Conservation (phyloP, 176 grass and related monocot species). For the Panicum miliaceum region DNA sequence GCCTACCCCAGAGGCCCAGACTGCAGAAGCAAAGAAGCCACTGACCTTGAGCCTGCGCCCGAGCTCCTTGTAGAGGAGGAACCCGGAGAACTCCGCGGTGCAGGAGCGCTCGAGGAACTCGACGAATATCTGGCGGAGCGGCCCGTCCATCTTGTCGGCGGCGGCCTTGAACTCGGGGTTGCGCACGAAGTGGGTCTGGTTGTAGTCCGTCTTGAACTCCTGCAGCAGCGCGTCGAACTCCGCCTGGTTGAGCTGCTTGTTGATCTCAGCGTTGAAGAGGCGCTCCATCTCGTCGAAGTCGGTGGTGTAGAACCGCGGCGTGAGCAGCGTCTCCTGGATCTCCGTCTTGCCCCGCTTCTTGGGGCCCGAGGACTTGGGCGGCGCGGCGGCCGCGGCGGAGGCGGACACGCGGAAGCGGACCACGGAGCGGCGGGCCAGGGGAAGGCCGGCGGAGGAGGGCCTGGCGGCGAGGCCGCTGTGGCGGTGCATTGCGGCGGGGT, state of each 20-base stretch:
- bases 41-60: constrained; percentile 88
- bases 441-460: neutral
- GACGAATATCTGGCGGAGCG: constrained; percentile 86
- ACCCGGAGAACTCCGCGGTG: constrained; percentile 93
- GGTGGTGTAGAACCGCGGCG: constrained; percentile 91
- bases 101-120: constrained; percentile 98
- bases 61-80: constrained; percentile 99
- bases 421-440: constrained; percentile 4
- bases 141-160: constrained; percentile 88
- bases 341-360: constrained; percentile 71
- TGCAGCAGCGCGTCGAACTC: constrained; percentile 92
- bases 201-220: constrained; percentile 99
- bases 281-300: constrained; percentile 98
- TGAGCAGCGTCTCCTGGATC: constrained; percentile 87
- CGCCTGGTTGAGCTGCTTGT: constrained; percentile 89
- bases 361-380: constrained; percentile 40
- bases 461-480: constrained; percentile 24
- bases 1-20: neutral
- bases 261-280: constrained; percentile 94
- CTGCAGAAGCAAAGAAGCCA: neutral
- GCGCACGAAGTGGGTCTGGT: constrained; percentile 98
- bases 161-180: constrained; percentile 92
- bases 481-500: constrained; percentile 50
- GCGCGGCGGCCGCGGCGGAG: constrained; percentile 33
- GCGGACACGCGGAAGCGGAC: constrained; percentile 45